Evolutionary conservation across 2,329 filamentous ascomycete species (phyloP), one percentile per base, ranked within the genome.

Genomic region (Pestalotiopsis fici): DNA sequence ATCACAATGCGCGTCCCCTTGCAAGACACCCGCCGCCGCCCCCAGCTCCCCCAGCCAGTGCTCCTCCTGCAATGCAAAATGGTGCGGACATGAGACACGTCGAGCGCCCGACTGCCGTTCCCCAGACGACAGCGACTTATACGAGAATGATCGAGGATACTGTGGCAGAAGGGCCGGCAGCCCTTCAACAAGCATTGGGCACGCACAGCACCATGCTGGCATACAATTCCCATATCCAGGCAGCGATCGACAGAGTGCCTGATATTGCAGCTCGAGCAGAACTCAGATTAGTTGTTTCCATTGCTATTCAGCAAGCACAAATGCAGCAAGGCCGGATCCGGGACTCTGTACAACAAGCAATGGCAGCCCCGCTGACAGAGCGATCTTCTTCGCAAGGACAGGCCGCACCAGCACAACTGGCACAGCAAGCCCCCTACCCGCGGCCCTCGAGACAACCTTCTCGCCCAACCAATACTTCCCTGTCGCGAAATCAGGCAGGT

Each of bases 81-180:
- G 63, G 71, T n/a, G 67, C 72, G 4, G 73, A 70, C n/a, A 71
- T 77, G 60, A 74, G 71, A 15, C 73, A 77, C 50, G 66, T 76
- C 25, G 76, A 80, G 54, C 70, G 75, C 21, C 74, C 78, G 9
- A 75, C 74, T 12, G 70, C 78, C n/a, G 74, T 75, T 1, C 74
- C 77, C 0, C 77, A 79, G 62, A 77, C 81, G 6, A 76, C 80
- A 11, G 74, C 77, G n/a, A 82, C 83, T 3, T 85, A 86, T 64
- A 82, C 79, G 43, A 79, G 81, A 11, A 76, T 89, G 67, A 88
- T 91, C 64, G 86, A 90, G 66, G 77, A 80, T 5, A 78, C 83
- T 15, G 81, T 90, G 0, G 81, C 84, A 0, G 81, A 84, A 64
- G 88, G 88, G 0, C 81, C 81, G 0, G 75, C 74, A 2, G 81